Evolutionary conservation across 768 basidiomycete genomes (phyloP), one percentile per base, ranked within the genome.

Genomic region (Hortiboletus campestris): DNA sequence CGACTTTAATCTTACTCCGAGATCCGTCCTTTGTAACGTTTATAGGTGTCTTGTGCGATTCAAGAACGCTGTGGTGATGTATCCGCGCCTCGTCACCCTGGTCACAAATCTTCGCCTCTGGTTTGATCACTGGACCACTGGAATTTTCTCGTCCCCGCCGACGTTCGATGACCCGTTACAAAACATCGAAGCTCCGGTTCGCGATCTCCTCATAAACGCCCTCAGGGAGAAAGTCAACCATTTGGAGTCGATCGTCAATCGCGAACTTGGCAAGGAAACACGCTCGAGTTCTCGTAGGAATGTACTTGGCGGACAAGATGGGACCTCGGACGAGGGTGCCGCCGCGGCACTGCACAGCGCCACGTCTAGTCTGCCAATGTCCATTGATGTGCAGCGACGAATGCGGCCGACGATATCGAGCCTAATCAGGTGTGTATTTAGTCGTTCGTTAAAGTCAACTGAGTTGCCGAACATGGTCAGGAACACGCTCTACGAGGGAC

Each of bases 391-490:
- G 0, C 89, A 91, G 65, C 74, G 89, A 1, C 78, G 90, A 14
- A 91, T 91, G 90, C 76, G 86, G 6, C 89, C 89, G 0, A 62
- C 68, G 4, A 89, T 91, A 41, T 84, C 88, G 1, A 75, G 78
- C 34, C 70, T 89, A 2, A 72, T 72, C 3, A 54, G 66, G 61
- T 64, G 17, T 29, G 62, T 46, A 14, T 25, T 0, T 6, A 10
- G 4, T n/a, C 6, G 2, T 36, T 42, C 1, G 4, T 25, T 1
- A 5, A 7, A 14, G 6, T 19, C 11, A 4, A 14, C 31, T 7
- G 22, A 28, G 32, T 29, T 14, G 14, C 29, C 3, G 36, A 43
- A 5, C 7, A 36, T 2, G 54, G 6, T 20, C 31, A 85, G 83
- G 40, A 76, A 76, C 5, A 84, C 83, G 1, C 74, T 89, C 1